Evolutionary conservation across 2,329 filamentous ascomycete genomes (phyloP).

Genomic region (Colletotrichum musae): DNA sequence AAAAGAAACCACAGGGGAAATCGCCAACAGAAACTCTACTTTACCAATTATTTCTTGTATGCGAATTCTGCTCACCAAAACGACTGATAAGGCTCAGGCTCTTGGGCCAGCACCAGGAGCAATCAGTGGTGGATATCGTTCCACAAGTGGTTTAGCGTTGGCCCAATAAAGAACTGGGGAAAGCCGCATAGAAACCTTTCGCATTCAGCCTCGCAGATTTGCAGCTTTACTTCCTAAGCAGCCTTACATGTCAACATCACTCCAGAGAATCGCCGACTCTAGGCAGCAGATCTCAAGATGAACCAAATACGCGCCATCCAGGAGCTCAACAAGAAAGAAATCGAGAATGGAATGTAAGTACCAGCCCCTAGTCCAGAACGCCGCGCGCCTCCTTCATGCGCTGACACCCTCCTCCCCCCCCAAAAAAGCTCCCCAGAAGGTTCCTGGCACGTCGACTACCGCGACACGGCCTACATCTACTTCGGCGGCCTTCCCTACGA

Average conservation of each 20-base stretch:
- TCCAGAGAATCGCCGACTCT: not conserved
- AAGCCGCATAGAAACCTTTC: not conserved
- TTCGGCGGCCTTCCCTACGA: slow-evolving; percentile 95
- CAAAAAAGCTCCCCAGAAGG: slow-evolving; percentile 77
- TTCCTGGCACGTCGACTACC: slow-evolving; percentile 98
- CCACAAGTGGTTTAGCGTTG: too few relatives aligned
- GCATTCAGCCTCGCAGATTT: slow-evolving; percentile 38
- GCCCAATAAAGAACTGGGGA: not conserved
- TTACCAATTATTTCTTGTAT: too few relatives aligned
- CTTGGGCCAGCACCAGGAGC: too few relatives aligned
- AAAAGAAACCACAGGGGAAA: too few relatives aligned
- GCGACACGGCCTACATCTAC: slow-evolving; percentile 96
- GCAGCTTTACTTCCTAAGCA: slow-evolving; percentile 9
- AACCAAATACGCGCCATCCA: slow-evolving; percentile 95
- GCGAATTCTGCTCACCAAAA: too few relatives aligned
- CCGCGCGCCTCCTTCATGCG: not conserved
- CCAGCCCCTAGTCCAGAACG: not conserved
- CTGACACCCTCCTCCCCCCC: slow-evolving; percentile 43
- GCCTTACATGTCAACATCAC: not conserved
- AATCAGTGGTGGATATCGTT: too few relatives aligned
- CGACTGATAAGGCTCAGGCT: too few relatives aligned
- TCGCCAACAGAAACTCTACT: too few relatives aligned
- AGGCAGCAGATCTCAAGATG: slow-evolving; percentile 68
- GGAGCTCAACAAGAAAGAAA: slow-evolving; percentile 92
- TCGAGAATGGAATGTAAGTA: slow-evolving; percentile 86